Evolutionary conservation across 768 basidiomycete species (phyloP).

Genomic region (Hygrocybe coccinea): DNA sequence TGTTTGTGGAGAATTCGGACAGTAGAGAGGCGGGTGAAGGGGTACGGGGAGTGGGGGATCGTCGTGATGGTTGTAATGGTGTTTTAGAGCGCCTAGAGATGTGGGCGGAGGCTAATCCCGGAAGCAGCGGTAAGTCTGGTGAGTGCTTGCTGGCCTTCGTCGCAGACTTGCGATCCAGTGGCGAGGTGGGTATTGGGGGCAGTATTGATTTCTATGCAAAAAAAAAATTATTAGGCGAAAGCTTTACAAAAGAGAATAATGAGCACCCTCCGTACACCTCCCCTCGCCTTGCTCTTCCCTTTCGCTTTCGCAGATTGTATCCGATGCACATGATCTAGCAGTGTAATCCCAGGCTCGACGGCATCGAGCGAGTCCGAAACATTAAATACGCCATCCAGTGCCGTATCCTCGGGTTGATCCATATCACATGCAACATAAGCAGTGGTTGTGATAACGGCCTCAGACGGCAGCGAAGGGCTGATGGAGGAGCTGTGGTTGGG

Average conservation of each 20-base stretch:
- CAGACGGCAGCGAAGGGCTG: slow-evolving; percentile 44
- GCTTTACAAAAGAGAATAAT: slow-evolving; percentile 5
- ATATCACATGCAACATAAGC: slow-evolving; percentile 8
- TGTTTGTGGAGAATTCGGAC: slow-evolving; percentile 23
- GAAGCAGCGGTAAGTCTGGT: slow-evolving; percentile 11
- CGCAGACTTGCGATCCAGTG: slow-evolving; percentile 35
- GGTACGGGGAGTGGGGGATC: slow-evolving; percentile 1
- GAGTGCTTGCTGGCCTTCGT: slow-evolving; percentile 1
- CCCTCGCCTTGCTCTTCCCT: slow-evolving; percentile 11
- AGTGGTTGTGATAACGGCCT: background rate
- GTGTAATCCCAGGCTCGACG: slow-evolving; percentile 40
- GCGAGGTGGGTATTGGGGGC: slow-evolving; percentile 44
- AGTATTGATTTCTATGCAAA: slow-evolving; percentile 34
- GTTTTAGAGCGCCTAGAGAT: background rate
- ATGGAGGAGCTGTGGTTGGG: slow-evolving; percentile 56
- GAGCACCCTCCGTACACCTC: slow-evolving; percentile 17
- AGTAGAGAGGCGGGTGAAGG: slow-evolving; percentile 17
- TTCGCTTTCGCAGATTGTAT: slow-evolving; percentile 12
- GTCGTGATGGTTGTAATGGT: slow-evolving; percentile 1
- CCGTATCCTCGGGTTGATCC: slow-evolving; percentile 12
- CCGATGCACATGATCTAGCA: slow-evolving; percentile 27
- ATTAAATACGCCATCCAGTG: slow-evolving; percentile 31
- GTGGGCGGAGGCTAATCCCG: slow-evolving; percentile 4
- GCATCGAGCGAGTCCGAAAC: slow-evolving; percentile 24
- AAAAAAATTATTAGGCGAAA: background rate